Conservation (phyloP, 352 stramenopile genomes). For the Globisporangium acanthophoron region DNA sequence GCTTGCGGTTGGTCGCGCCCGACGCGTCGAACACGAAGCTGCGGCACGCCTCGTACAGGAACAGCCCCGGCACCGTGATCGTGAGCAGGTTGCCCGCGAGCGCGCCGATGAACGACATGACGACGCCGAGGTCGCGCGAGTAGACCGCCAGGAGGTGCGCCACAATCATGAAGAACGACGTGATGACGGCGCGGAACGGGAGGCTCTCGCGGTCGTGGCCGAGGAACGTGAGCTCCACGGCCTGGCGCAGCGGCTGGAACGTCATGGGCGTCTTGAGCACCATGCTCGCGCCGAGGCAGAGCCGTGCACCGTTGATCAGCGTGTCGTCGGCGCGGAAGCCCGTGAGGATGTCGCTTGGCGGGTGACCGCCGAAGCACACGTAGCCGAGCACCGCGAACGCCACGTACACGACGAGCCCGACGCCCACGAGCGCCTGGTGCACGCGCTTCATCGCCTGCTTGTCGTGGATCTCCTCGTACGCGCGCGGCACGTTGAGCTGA, state of each 20-base stretch:
- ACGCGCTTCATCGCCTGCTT: constrained; percentile 65
- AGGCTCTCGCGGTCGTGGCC: constrained; percentile 68
- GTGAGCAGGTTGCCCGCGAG: constrained; percentile 67
- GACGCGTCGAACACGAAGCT: constrained; percentile 40
- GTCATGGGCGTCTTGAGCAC: constrained; percentile 83
- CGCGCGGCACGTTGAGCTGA: constrained; percentile 76
- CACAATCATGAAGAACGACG: constrained; percentile 61
- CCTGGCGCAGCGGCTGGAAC: constrained; percentile 78
- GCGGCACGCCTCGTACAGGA: constrained; percentile 68
- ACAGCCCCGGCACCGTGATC: constrained; percentile 64
- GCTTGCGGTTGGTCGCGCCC: constrained; percentile 39
- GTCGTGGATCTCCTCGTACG: constrained; percentile 74
- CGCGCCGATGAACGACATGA: constrained; percentile 75
- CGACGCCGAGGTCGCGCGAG: constrained; percentile 55
- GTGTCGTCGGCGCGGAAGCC: constrained; percentile 61
- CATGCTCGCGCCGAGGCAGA: constrained; percentile 71
- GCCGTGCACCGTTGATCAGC: constrained; percentile 71
- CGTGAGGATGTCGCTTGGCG: constrained; percentile 82
- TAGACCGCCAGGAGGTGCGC: constrained; percentile 57
- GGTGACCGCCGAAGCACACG: constrained; percentile 73
- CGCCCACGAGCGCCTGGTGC: constrained; percentile 51
- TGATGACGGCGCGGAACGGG: constrained; percentile 60
- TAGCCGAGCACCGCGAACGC: constrained; percentile 66
- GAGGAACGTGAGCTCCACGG: constrained; percentile 66
- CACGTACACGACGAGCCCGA: constrained; percentile 53